Base-by-base conservation (phyloP, 2,329 filamentous ascomycete species). In the Paraphoma sp. region DNA sequence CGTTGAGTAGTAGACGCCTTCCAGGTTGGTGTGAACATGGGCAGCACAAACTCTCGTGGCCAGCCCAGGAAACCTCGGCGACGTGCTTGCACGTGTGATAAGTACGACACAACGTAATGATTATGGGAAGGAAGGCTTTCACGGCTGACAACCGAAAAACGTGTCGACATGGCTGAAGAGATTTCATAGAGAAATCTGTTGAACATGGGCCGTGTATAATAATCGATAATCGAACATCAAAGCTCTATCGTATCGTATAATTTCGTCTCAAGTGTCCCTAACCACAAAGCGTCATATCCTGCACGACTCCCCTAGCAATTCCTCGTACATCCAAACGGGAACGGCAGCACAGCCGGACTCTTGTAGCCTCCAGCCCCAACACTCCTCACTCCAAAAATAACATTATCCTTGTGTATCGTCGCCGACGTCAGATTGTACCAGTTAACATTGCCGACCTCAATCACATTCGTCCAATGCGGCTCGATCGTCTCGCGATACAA, bases 371-470 rank as follows among this genome's bases (percentile, higher is more conserved):
- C 78, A 54, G 65, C 73, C 0, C 79, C 80, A 6, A 82, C 80
- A 45, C 81, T 78, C 56, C 83, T 71, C 0, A 86, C 75, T 0
- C 84, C 83, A 71, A 86, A 84, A 14, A 83, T 75, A 23, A 84
- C 80, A 66, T 84, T 83, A 57, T 86, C 84, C 70, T 84, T 85
- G 53, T 79, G 81, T 59, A 85, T 65, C 6, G 76, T 65, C 3
- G 85, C 72, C 9, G 75, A 81, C 7, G 75, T 80, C 42, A 72
- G 74, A 3, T 76, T 74, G 1, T 64, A 67, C 62, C 64, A 64
- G 8, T 53, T 62, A 3, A 79, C 79, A 18, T 79, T 68, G 0
- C 82, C 83, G 1, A 84, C 81, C 54, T 79, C 74, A 10, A 81
- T 63, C 1, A 75, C 71, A 53, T 79, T 76, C 18, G 79, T 81